Evolutionary conservation across 768 basidiomycete species (phyloP), one percentile per base, ranked within the genome.

Genomic region (Auricularia auricula-judae): DNA sequence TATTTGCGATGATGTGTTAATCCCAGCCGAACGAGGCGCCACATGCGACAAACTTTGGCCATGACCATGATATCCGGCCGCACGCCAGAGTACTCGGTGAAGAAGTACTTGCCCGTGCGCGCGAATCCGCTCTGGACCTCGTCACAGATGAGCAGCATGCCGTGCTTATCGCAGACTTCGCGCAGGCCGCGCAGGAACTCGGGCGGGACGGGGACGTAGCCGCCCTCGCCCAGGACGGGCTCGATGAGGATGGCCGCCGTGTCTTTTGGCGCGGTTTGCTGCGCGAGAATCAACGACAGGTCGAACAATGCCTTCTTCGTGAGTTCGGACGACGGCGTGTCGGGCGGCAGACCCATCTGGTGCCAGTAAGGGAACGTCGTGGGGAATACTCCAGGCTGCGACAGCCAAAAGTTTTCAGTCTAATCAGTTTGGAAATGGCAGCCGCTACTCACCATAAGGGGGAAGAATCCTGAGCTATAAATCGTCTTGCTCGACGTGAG

Each of bases 331-430:
- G 82, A 76, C 8, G 84, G 76, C 0, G 88, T 86, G 44, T 76
- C 74, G 2, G 79, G 79, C 2, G 84, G 75, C 2, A 87, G 71
- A 61, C 85, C 85, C 65, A 84, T 76, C 68, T 93, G 89, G 73
- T 96, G 94, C 92, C 93, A 97, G 79, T 87, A 98, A 0, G 96
- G 96, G 81, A 85, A 98, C 0, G 93, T 85, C 10, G 85, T 82
- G 0, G 83, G 79, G 75, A 86, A 92, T 7, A 88, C 90, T 3
- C 92, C 91, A 2, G 93, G 90, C 92, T 93, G 68, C 21, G 65
- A 63, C 43, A 34, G 2, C 29, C 16, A 65, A 18, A 39, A 35
- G 18, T 36, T 11, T 64, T 54, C 39, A 51, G 59, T 14, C 11
- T 36, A 33, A 1, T 8, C 11, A 59, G 0, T 33, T 33, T 14